Conservation (phyloP, 805 yeast genomes). For the Kluyveromyces wickerhamii region DNA sequence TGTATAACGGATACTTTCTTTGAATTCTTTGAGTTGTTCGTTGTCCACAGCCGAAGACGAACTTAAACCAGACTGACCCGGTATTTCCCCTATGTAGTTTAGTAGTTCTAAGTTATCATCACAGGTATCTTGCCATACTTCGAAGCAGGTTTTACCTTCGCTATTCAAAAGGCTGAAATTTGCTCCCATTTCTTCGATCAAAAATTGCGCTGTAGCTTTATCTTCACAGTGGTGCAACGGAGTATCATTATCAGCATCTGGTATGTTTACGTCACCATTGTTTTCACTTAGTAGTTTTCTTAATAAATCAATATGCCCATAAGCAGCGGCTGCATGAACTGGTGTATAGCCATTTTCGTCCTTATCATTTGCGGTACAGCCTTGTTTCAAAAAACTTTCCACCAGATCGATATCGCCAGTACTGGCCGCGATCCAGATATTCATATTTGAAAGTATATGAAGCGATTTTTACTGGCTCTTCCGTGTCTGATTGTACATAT, state of each 20-base stretch:
- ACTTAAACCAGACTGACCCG: conserved; percentile 23
- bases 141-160: conserved; percentile 69
- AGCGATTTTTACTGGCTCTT: too few species aligned
- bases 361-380: conserved; percentile 56
- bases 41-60: conserved; percentile 21
- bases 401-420: conserved; percentile 65
- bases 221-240: conserved; percentile 90
- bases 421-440: conserved; percentile 94
- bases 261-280: conserved; percentile 77
- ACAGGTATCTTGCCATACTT: conserved; percentile 66
- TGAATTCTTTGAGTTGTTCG: conserved; percentile 25
- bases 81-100: conserved; percentile 44
- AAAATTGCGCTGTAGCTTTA: conserved; percentile 48
- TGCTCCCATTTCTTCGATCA: conserved; percentile 64
- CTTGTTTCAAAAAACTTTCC: conserved; percentile 42
- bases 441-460: too few species aligned
- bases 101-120: conserved; percentile 77
- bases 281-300: conserved; percentile 26
- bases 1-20: conserved; percentile 47
- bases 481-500: too few species aligned
- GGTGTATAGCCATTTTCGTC: conserved; percentile 97
- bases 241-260: conserved; percentile 88
- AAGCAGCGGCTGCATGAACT: conserved; percentile 94
- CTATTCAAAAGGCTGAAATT: conserved; percentile 54
- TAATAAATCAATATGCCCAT: conserved; percentile 69